Percentiles rank a stretch among this genome's conserved stretches.
phyloP scores from a whole-genome alignment of 176 grass and related monocot species.

The Pontederia paniculata region DNA sequence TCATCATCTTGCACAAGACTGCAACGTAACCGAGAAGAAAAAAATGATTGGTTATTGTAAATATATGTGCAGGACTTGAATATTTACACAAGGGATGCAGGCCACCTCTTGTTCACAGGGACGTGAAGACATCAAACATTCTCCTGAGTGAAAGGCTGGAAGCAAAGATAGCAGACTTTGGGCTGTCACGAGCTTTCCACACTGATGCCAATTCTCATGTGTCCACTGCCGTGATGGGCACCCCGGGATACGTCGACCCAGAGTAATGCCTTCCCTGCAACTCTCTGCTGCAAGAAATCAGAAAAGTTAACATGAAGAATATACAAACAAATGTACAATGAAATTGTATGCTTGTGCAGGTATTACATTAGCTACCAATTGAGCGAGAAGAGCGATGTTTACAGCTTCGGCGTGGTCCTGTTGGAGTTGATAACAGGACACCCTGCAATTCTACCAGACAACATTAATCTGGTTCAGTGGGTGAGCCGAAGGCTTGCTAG shows the following conservation, averaged over 20 bases:
- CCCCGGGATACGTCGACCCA: constrained; percentile 25
- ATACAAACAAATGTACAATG: no score
- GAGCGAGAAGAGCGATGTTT: constrained; percentile 49
- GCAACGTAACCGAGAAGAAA: no score
- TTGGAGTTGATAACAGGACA: constrained; percentile 41
- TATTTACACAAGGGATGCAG: constrained; percentile 27
- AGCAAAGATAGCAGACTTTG: constrained; percentile 22
- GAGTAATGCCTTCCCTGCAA: no score
- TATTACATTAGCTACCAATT: constrained; percentile 29
- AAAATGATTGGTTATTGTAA: background rate
- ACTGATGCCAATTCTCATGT: constrained; percentile 27
- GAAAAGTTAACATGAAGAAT: no score
- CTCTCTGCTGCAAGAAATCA: background rate
- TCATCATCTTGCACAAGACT: background rate
- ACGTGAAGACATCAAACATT: constrained; percentile 49
- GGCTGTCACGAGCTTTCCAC: constrained; percentile 26
- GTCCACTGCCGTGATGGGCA: constrained; percentile 29
- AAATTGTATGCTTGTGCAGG: constrained; percentile 14
- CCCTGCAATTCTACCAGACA: constrained; percentile 21
- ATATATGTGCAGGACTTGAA: constrained; percentile 24
- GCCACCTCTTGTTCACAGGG: constrained; percentile 38
- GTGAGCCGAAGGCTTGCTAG: constrained; percentile 29
- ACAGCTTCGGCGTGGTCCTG: constrained; percentile 44
- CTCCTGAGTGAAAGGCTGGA: constrained; percentile 31
- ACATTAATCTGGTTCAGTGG: constrained; percentile 28